These are phyloP conservation scores for Mycena olivaceomarginata DNA, from an alignment of 768 basidiomycete genomes.

Conservation along the genomic window DNA sequence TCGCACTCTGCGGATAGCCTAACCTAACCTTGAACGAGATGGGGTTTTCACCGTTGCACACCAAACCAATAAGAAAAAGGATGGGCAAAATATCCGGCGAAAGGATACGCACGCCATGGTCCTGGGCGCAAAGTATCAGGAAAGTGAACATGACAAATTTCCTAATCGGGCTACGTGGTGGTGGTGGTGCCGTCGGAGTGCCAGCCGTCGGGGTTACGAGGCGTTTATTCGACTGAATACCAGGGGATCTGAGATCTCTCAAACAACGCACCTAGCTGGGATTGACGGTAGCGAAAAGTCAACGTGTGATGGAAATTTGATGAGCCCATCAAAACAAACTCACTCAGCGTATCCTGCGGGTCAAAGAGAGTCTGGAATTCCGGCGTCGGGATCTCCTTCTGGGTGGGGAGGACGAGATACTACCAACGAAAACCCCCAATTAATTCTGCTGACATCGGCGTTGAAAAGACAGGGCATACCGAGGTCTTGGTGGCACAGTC, in stretches of 20 bases:
- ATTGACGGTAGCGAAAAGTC: too few species aligned
- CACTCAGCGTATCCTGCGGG: constrained; percentile 69
- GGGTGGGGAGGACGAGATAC: constrained; percentile 59
- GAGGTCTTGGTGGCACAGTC: constrained; percentile 64
- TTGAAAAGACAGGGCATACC: constrained; percentile 33
- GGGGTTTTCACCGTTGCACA: constrained; percentile 62
- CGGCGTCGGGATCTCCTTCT: constrained; percentile 67
- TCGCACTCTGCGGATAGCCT: constrained; percentile 52
- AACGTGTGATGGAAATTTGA: constrained; percentile 50
- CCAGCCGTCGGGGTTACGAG: constrained; percentile 35
- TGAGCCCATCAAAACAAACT: not conserved
- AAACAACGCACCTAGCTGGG: constrained; percentile 14
- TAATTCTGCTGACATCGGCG: not conserved
- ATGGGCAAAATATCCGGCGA: too few species aligned
- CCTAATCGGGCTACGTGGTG: constrained; percentile 40
- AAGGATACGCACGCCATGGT: constrained; percentile 19
- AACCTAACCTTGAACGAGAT: constrained; percentile 61
- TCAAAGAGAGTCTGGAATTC: constrained; percentile 70
- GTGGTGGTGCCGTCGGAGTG: constrained; percentile 47
- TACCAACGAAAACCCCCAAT: constrained; percentile 5
- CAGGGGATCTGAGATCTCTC: not conserved
- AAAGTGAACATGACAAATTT: not conserved
- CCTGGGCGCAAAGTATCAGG: not conserved
- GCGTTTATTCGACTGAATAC: not conserved
- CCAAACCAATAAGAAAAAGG: not conserved